Evolutionary conservation across 257 asterid species (phyloP).

Genomic region (Solanum pennellii): DNA sequence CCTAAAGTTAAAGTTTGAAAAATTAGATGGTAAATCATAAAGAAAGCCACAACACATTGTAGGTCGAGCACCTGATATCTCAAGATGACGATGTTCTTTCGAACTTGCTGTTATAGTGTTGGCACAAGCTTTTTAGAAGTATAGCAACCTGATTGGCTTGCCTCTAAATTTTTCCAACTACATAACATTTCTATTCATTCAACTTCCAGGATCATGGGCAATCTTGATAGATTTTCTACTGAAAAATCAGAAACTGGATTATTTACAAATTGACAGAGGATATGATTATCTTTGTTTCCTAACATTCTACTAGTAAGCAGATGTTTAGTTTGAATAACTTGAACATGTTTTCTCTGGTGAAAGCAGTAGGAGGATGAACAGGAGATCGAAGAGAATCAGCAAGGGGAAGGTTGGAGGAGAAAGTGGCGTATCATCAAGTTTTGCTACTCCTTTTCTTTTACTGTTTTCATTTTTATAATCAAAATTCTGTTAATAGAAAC

Average conservation of each 20-base stretch:
- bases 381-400: not conserved
- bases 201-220: not conserved
- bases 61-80: not conserved
- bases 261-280: not conserved
- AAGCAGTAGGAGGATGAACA: not conserved
- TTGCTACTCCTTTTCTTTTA: not conserved
- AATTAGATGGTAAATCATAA: not conserved
- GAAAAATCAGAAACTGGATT: not conserved
- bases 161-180: not conserved
- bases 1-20: not conserved
- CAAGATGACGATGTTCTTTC: not conserved
- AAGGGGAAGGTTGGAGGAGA: not conserved
- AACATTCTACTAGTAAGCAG: not conserved
- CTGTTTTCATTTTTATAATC: not conserved
- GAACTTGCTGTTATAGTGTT: not conserved
- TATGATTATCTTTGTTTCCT: not conserved
- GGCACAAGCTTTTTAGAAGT: not conserved
- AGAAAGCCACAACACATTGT: not conserved
- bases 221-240: not conserved
- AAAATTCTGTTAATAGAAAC: not conserved
- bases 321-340: not conserved
- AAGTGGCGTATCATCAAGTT: not conserved
- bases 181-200: not conserved
- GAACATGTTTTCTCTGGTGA: not conserved
- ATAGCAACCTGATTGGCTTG: not conserved